These are phyloP conservation scores for Cercophora sp. DNA, from an alignment of 495 filamentous ascomycete species.

Conservation along the genomic window DNA sequence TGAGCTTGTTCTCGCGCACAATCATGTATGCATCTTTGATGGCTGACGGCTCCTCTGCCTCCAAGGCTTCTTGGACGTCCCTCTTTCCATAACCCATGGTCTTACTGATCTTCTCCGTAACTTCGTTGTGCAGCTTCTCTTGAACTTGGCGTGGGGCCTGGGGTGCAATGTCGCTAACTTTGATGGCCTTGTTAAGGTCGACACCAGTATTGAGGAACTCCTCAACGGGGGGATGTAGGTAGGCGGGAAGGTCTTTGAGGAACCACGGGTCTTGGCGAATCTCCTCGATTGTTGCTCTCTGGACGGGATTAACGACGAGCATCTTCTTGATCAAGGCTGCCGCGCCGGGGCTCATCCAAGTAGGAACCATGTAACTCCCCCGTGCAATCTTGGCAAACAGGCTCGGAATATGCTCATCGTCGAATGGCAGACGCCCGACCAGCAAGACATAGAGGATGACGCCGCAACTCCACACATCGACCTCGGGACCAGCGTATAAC, in stretches of 20 bases:
- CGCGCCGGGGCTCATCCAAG: slow-evolving; percentile 84
- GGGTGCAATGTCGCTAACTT: slow-evolving; percentile 70
- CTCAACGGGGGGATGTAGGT: slow-evolving; percentile 84
- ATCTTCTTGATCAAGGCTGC: slow-evolving; percentile 81
- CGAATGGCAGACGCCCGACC: slow-evolving; percentile 88
- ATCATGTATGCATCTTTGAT: slow-evolving; percentile 99
- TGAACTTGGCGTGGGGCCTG: slow-evolving; percentile 72
- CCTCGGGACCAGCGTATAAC: slow-evolving; percentile 94
- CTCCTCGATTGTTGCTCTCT: slow-evolving; percentile 87
- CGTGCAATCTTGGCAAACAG: slow-evolving; percentile 42
- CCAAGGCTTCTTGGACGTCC: slow-evolving; percentile 90
- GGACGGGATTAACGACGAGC: slow-evolving; percentile 91
- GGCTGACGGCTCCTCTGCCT: slow-evolving; percentile 86
- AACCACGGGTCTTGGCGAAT: slow-evolving; percentile 97
- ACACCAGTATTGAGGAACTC: slow-evolving; percentile 92
- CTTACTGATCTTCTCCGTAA: slow-evolving; percentile 90
- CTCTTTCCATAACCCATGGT: slow-evolving; percentile 96
- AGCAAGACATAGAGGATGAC: slow-evolving; percentile 96
- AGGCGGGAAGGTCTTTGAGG: slow-evolving; percentile 73
- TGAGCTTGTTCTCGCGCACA: slow-evolving; percentile 94
- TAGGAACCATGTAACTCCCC: slow-evolving; percentile 83
- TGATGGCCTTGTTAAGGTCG: slow-evolving; percentile 84
- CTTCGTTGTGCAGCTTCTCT: slow-evolving; percentile 83
- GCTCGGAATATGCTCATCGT: slow-evolving; percentile 76
- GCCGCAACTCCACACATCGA: slow-evolving; percentile 98